Percentiles rank a stretch among this genome's conserved stretches.
Conservation (phyloP, 306 rosid species). For the Cyamopsis tetragonoloba region DNA sequence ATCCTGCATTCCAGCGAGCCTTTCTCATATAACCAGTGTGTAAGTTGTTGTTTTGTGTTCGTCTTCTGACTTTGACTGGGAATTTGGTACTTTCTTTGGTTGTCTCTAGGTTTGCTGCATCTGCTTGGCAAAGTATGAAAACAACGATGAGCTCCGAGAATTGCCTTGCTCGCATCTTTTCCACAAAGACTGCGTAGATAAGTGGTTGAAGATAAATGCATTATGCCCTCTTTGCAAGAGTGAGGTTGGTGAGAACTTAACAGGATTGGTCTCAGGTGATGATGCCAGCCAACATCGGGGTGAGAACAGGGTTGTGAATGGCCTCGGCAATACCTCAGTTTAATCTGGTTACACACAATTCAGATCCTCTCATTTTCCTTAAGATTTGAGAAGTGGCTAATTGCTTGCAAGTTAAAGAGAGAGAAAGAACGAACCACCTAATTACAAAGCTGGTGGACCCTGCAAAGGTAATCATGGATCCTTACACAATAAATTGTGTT, state of each 20-base stretch:
- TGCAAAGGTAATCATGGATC: slow-evolving; percentile 1
- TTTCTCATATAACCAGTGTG: background rate
- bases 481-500: slow-evolving; percentile 16
- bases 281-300: slow-evolving; percentile 43
- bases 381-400: slow-evolving; percentile 12
- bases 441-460: background rate
- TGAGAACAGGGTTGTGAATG: slow-evolving; percentile 36
- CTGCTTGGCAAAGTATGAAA: slow-evolving; percentile 81
- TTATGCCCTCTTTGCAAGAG: slow-evolving; percentile 90
- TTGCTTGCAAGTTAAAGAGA: slow-evolving; percentile 16
- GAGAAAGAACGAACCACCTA: slow-evolving; percentile 14
- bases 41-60: background rate
- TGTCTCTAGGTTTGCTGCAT: slow-evolving; percentile 84
- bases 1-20: background rate
- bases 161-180: slow-evolving; percentile 89
- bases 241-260: slow-evolving; percentile 57
- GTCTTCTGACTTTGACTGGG: slow-evolving; percentile 10
- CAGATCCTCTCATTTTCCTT: slow-evolving; percentile 23
- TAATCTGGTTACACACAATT: slow-evolving; percentile 17
- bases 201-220: slow-evolving; percentile 92
- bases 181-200: slow-evolving; percentile 93
- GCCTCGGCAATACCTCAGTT: slow-evolving; percentile 23
- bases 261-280: slow-evolving; percentile 36
- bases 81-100: slow-evolving; percentile 15
- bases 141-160: slow-evolving; percentile 86